Conservation (phyloP, 2,329 filamentous ascomycete species). For the Graphilbum sp. region DNA sequence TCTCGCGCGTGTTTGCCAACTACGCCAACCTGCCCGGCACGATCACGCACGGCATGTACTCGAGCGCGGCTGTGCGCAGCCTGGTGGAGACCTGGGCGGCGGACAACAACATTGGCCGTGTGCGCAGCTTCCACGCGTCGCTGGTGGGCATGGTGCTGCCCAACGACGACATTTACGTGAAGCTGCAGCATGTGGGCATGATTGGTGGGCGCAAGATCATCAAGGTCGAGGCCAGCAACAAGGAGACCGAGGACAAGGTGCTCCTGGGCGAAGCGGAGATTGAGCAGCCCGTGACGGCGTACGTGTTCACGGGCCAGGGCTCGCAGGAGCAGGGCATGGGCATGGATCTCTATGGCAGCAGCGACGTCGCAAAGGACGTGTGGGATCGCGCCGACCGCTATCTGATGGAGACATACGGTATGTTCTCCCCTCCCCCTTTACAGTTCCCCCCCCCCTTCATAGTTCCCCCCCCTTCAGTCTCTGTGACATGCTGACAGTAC, state of each 20-base stretch:
- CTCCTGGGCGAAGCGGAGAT: constrained; percentile 91
- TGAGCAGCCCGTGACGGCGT: constrained; percentile 90
- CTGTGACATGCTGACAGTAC: background rate
- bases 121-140: constrained; percentile 91
- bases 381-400: constrained; percentile 98
- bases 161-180: constrained; percentile 88
- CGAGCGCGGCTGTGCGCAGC: constrained; percentile 87
- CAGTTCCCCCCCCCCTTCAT: background rate
- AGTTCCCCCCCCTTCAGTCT: no score
- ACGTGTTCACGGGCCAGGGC: constrained; percentile 96
- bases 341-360: constrained; percentile 95
- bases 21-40: constrained; percentile 93
- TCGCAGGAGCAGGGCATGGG: constrained; percentile 99
- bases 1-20: constrained; percentile 87
- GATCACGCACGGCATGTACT: constrained; percentile 99
- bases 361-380: constrained; percentile 85
- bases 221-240: constrained; percentile 93
- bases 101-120: constrained; percentile 94
- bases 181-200: constrained; percentile 94
- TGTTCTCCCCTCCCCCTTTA: constrained; percentile 14
- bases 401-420: constrained; percentile 96
- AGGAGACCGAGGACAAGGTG: constrained; percentile 92
- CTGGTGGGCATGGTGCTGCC: constrained; percentile 98
- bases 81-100: constrained; percentile 97
- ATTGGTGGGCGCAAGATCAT: constrained; percentile 97